Conservation (phyloP, 306 rosid species). For the Dalbergia oliveri region DNA sequence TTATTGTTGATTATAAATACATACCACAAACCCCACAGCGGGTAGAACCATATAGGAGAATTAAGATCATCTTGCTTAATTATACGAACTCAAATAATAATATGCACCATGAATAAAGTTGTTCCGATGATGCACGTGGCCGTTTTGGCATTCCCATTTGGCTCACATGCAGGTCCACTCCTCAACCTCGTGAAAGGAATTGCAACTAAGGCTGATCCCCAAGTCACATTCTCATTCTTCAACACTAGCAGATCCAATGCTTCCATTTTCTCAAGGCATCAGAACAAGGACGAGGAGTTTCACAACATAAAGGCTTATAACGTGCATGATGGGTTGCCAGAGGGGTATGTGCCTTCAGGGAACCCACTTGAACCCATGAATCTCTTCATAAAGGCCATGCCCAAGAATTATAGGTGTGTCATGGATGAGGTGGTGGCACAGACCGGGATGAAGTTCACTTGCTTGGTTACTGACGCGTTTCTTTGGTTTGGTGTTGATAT, state of each 20-base stretch:
- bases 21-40: too few species aligned
- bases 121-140: constrained; percentile 59
- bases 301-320: constrained; percentile 49
- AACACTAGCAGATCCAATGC: constrained; percentile 53
- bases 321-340: constrained; percentile 70
- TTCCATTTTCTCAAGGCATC: constrained; percentile 32
- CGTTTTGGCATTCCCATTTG: constrained; percentile 76
- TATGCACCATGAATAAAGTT: background rate
- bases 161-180: constrained; percentile 77
- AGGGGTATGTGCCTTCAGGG: constrained; percentile 42
- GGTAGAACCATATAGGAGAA: too few species aligned
- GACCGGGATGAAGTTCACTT: constrained; percentile 55
- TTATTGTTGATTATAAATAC: too few species aligned
- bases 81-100: too few species aligned
- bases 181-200: constrained; percentile 54
- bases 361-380: constrained; percentile 41
- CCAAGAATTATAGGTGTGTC: constrained; percentile 46
- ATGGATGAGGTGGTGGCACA: constrained; percentile 50
- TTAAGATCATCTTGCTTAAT: too few species aligned
- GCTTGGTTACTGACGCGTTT: constrained; percentile 76
- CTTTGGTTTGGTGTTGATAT: constrained; percentile 68
- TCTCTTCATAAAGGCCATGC: constrained; percentile 55
- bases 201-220: constrained; percentile 47
- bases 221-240: constrained; percentile 63
- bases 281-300: background rate